Percentiles rank a stretch among this genome's conserved stretches.
Evolutionary conservation across 2,329 filamentous ascomycete genomes (phyloP).

Genomic region (Teratosphaeria epicoccoides): DNA sequence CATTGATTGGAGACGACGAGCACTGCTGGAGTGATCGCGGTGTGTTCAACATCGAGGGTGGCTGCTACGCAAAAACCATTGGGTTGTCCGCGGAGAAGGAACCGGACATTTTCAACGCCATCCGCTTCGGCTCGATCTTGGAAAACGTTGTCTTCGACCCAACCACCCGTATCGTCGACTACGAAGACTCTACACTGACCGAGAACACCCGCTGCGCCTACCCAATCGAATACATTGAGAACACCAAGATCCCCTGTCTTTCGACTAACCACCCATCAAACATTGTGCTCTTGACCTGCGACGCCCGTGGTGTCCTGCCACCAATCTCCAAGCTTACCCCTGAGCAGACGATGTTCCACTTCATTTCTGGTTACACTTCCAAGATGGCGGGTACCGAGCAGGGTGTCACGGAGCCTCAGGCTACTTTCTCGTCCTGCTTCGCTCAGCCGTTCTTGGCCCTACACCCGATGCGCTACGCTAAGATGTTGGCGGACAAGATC

Average conservation of each 20-base stretch:
- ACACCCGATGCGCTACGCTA: constrained; percentile 97
- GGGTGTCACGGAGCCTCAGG: constrained; percentile 91
- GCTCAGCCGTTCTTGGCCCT: constrained; percentile 97
- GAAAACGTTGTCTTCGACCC: constrained; percentile 99
- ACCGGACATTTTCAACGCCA: constrained; percentile 92
- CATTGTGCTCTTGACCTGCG: constrained; percentile 96
- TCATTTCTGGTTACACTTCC: constrained; percentile 98
- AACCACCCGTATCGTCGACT: constrained; percentile 79
- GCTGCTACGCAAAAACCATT: constrained; percentile 98
- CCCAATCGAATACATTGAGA: constrained; percentile 97
- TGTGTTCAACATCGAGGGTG: constrained; percentile 99
- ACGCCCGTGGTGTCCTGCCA: constrained; percentile 91
- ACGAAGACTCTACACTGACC: constrained; percentile 86
- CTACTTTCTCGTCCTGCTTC: constrained; percentile 98
- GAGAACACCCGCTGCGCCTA: constrained; percentile 99
- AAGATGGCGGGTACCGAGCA: constrained; percentile 99
- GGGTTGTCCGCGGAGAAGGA: constrained; percentile 97
- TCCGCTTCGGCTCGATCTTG: constrained; percentile 91
- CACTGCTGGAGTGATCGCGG: constrained; percentile 97
- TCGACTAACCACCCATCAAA: constrained; percentile 82
- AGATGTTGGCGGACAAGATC: constrained; percentile 98
- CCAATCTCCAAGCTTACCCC: constrained; percentile 95
- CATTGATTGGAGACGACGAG: constrained; percentile 95
- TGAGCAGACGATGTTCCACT: constrained; percentile 99
- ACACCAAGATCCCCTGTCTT: constrained; percentile 96